These are phyloP conservation scores for Euphorbia peplus DNA, from an alignment of 345 rosid genomes.

Conservation along the genomic window DNA sequence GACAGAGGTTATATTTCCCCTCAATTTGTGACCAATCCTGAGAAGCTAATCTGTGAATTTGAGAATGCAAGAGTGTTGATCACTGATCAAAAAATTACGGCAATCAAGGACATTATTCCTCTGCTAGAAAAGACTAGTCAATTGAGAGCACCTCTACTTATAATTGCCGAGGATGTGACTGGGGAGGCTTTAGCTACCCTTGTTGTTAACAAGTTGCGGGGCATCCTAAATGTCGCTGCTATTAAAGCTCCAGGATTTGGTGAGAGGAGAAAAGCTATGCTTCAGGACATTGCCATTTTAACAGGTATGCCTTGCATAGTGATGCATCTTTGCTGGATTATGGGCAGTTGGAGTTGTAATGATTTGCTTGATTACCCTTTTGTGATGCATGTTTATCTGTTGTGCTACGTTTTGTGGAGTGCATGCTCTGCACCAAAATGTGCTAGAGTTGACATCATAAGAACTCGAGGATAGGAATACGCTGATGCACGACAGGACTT, in stretches of 20 bases:
- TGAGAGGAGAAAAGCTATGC: slow-evolving; percentile 95
- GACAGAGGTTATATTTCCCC: slow-evolving; percentile 97
- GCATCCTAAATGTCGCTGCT: slow-evolving; percentile 87
- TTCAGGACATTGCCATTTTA: slow-evolving; percentile 89
- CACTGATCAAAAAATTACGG: slow-evolving; percentile 91
- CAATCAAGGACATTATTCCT: slow-evolving; percentile 91
- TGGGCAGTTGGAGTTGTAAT: not conserved
- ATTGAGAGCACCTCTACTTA: slow-evolving; percentile 82
- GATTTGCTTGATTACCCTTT: not conserved
- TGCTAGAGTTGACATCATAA: not conserved
- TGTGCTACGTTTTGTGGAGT: not conserved
- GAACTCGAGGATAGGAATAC: not conserved
- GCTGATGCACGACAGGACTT: not conserved
- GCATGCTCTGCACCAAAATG: not conserved
- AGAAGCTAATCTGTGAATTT: slow-evolving; percentile 84
- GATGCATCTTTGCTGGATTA: not conserved
- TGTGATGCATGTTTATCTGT: not conserved
- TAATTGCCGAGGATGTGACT: slow-evolving; percentile 91
- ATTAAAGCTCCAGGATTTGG: slow-evolving; percentile 97
- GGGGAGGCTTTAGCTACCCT: slow-evolving; percentile 97
- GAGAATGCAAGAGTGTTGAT: slow-evolving; percentile 90
- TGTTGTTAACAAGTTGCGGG: slow-evolving; percentile 92
- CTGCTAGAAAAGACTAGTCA: slow-evolving; percentile 89
- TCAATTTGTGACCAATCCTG: slow-evolving; percentile 89
- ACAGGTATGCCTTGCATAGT: slow-evolving; percentile 46